A percentile compares a stretch with the other conserved stretches of the same genome.
These are phyloP conservation scores for Peniophora sp. DNA, from an alignment of 1,284 basidiomycete genomes.

Conservation along the genomic window DNA sequence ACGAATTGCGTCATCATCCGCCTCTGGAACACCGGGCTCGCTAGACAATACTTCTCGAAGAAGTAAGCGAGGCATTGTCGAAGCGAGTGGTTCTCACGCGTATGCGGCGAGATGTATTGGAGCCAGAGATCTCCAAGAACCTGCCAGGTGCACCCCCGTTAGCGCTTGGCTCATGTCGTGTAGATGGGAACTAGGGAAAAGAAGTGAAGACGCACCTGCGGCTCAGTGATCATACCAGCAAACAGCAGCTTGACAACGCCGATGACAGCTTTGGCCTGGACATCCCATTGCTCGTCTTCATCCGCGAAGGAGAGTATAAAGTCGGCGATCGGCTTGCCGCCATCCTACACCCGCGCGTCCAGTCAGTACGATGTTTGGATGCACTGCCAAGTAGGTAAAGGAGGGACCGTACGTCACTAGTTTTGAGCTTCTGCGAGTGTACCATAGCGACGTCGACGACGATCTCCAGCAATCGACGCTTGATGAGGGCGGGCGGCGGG, in stretches of 20 bases:
- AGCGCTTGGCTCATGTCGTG: background rate
- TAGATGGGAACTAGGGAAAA: background rate
- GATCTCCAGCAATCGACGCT: slow-evolving; percentile 76
- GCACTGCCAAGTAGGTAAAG: slow-evolving; percentile 12
- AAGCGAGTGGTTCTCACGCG: slow-evolving; percentile 77
- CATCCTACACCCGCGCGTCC: too few species aligned
- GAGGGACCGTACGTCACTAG: slow-evolving; percentile 38
- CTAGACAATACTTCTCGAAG: slow-evolving; percentile 91
- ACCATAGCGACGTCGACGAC: slow-evolving; percentile 90
- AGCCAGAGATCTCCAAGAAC: slow-evolving; percentile 75
- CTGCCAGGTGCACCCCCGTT: slow-evolving; percentile 34
- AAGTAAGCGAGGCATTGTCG: slow-evolving; percentile 95
- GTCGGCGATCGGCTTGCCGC: too few species aligned
- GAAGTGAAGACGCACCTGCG: slow-evolving; percentile 40
- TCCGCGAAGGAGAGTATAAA: slow-evolving; percentile 71
- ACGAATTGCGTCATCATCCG: slow-evolving; percentile 62
- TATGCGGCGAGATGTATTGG: slow-evolving; percentile 85
- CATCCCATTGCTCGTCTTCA: slow-evolving; percentile 64
- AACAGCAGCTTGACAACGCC: slow-evolving; percentile 90
- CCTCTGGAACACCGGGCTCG: slow-evolving; percentile 73
- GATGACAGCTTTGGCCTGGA: slow-evolving; percentile 75
- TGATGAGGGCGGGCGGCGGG: slow-evolving; percentile 16
- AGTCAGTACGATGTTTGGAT: slow-evolving; percentile 63
- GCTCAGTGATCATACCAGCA: slow-evolving; percentile 74
- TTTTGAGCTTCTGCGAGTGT: slow-evolving; percentile 73